phyloP scores from a whole-genome alignment of 2,329 filamentous ascomycete species.

The Ophiosphaerella herpotricha region DNA sequence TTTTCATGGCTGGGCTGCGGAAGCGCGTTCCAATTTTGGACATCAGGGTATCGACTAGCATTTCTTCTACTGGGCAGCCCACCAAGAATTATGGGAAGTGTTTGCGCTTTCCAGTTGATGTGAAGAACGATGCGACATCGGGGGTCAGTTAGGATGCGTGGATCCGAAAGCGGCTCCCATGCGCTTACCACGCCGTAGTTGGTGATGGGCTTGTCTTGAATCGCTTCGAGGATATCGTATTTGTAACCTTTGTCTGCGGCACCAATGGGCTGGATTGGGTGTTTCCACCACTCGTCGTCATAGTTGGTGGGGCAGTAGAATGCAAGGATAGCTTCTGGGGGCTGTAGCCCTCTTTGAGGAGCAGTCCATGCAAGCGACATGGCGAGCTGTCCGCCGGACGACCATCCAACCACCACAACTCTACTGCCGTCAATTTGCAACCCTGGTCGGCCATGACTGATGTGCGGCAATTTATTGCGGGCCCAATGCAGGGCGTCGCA shows the following conservation, averaged over 20 bases:
- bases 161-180: constrained; percentile 34
- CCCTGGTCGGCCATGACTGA: constrained; percentile 22
- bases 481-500: constrained; percentile 52
- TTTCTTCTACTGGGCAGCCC: constrained; percentile 17
- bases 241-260: constrained; percentile 15
- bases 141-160: constrained; percentile 40
- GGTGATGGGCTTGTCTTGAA: constrained; percentile 29
- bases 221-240: constrained; percentile 35
- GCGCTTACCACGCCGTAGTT: constrained; percentile 8
- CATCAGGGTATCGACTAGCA: background rate
- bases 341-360: constrained; percentile 23
- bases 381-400: constrained; percentile 53
- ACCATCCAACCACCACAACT: constrained; percentile 55
- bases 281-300: constrained; percentile 28
- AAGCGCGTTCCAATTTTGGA: constrained; percentile 5
- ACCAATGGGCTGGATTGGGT: constrained; percentile 6
- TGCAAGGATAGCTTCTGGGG: constrained; percentile 50
- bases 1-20: constrained; percentile 5
- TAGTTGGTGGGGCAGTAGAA: constrained; percentile 54
- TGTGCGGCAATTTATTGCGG: constrained; percentile 35
- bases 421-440: constrained; percentile 30
- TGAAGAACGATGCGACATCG: constrained; percentile 48
- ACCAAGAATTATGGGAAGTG: constrained; percentile 44
- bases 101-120: constrained; percentile 51
- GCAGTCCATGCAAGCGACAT: constrained; percentile 50